These are phyloP conservation scores for Annulohypoxylon stygium DNA, from an alignment of 495 filamentous ascomycete species.

Conservation along the genomic window DNA sequence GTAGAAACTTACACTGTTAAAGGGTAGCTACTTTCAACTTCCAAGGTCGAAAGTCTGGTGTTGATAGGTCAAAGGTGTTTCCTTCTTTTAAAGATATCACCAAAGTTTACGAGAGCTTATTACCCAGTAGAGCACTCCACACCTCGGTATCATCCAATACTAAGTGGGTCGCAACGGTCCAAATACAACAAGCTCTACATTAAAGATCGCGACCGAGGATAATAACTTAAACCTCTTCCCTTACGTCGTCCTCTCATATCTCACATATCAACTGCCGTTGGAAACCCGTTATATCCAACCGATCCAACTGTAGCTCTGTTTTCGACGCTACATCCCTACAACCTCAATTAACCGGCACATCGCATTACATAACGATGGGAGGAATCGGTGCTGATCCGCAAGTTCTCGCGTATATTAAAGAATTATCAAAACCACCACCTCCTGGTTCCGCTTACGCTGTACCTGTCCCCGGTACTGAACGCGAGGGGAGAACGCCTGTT, in stretches of 20 bases:
- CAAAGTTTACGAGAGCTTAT: not conserved
- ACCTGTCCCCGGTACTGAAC: conserved; percentile 77
- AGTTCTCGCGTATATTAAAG: conserved; percentile 54
- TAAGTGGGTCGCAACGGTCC: conserved; percentile 32
- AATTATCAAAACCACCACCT: conserved; percentile 66
- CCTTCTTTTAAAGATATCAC: conserved; percentile 12
- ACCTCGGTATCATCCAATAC: conserved; percentile 25
- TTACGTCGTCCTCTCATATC: conserved; percentile 4
- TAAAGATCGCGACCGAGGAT: conserved; percentile 30
- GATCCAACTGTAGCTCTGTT: not conserved
- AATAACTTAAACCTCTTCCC: conserved; percentile 2
- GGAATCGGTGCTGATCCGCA: conserved; percentile 48
- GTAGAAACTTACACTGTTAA: not conserved
- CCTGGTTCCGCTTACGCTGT: conserved; percentile 73
- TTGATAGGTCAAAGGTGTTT: not conserved
- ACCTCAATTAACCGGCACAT: conserved; percentile 5
- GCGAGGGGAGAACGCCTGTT: conserved; percentile 76
- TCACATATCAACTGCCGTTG: not conserved
- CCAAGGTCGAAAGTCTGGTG: not conserved
- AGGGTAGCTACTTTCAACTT: not conserved
- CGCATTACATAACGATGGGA: conserved; percentile 23
- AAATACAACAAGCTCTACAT: conserved; percentile 14
- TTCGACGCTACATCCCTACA: not conserved
- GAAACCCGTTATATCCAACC: conserved; percentile 5
- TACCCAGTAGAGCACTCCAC: conserved; percentile 9